phyloP scores from a whole-genome alignment of 257 asterid genomes.

The Solanum habrochaites region DNA sequence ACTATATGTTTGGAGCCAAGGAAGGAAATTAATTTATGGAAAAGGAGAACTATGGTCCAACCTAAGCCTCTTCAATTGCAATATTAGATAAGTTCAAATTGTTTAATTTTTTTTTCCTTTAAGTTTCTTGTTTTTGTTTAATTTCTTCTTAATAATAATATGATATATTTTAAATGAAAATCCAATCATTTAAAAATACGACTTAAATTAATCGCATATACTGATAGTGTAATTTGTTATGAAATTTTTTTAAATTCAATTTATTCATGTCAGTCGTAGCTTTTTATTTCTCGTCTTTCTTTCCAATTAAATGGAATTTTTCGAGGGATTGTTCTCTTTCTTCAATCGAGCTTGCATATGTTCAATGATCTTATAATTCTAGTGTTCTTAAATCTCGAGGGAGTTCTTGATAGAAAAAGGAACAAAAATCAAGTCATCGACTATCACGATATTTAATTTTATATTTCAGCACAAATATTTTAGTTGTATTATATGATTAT shows the following conservation, averaged over 20 bases:
- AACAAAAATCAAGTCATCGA: not conserved
- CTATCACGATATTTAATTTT: not conserved
- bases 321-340: not conserved
- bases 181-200: not conserved
- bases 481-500: too few relatives aligned
- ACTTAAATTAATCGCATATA: not conserved
- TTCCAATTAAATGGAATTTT: not conserved
- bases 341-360: not conserved
- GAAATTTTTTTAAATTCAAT: rapidly evolving
- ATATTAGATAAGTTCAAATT: not conserved
- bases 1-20: slow-evolving; percentile 43
- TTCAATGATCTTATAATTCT: not conserved
- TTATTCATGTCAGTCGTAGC: not conserved
- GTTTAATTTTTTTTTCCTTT: not conserved
- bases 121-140: not conserved
- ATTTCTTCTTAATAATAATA: not conserved
- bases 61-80: slow-evolving; percentile 48
- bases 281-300: not conserved
- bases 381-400: not conserved
- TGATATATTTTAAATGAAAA: not conserved
- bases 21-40: slow-evolving; percentile 83
- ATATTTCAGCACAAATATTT: too few relatives aligned
- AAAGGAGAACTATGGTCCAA: slow-evolving; percentile 66
- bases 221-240: rapidly evolving
- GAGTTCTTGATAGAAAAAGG: not conserved